phyloP scores from a whole-genome alignment of 2,329 filamentous ascomycete genomes.

The Leptoxyphium fumago region DNA sequence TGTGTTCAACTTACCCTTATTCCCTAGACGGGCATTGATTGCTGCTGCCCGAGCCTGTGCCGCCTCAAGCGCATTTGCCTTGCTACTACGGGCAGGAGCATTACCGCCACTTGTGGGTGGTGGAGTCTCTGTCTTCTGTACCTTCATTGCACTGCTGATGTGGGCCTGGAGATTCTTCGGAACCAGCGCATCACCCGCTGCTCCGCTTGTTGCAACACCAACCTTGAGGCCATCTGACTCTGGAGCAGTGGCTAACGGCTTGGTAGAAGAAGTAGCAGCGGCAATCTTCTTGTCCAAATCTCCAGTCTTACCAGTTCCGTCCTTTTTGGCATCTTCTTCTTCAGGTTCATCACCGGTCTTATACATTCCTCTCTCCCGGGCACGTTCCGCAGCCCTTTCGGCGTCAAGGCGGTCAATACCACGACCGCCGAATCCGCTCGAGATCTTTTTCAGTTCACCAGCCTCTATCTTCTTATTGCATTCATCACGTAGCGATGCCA shows the following conservation, averaged over 20 bases:
- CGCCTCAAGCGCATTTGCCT: neutral
- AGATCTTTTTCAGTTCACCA: constrained; percentile 72
- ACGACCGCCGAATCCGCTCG: constrained; percentile 85
- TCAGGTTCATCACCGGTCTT: constrained; percentile 77
- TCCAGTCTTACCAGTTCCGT: neutral
- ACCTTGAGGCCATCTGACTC: constrained; percentile 38
- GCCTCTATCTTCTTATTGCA: constrained; percentile 85
- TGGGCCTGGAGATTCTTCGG: constrained; percentile 23
- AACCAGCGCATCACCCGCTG: constrained; percentile 6
- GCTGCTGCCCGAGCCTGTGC: constrained; percentile 34
- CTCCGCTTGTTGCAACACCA: constrained; percentile 45
- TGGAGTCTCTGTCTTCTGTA: constrained; percentile 50
- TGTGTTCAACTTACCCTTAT: constrained; percentile 32
- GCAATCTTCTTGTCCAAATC: constrained; percentile 38
- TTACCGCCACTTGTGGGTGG: constrained; percentile 25
- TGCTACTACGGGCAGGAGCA: constrained; percentile 34
- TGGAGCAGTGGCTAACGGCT: constrained; percentile 9
- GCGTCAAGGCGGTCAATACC: constrained; percentile 84
- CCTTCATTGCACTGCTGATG: constrained; percentile 55
- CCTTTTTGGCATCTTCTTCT: constrained; percentile 59
- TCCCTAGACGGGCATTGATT: constrained; percentile 81
- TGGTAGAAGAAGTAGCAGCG: neutral
- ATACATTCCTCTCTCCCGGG: constrained; percentile 75
- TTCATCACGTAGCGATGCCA: constrained; percentile 45
- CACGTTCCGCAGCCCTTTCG: constrained; percentile 73